Base-by-base conservation (phyloP, 2,329 filamentous ascomycete species). In the Arthrobotrys sphaeroides region DNA sequence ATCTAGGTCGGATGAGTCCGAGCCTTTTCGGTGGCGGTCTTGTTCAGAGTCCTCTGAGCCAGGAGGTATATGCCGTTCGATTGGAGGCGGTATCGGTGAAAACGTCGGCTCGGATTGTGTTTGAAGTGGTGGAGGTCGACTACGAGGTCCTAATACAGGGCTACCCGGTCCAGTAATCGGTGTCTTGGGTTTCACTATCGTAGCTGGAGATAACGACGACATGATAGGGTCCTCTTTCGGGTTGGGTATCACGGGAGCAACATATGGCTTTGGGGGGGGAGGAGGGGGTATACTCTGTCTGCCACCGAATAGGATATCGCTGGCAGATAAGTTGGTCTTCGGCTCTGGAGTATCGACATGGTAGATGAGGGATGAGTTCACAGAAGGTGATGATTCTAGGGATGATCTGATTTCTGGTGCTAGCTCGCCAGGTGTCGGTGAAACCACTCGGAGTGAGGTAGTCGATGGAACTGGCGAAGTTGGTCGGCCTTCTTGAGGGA, bases 271-370 rank as follows among this genome's bases (percentile, higher is more conserved):
- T 13, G 70, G 70, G 24, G 70, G 70, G 49, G 70, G 70, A 13
- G 62, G 70, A 55, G 70, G 70, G n/a, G 70, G 70, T 45, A 74
- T 74, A 57, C 64, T 74, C 43, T 74, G 53, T 53, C 62, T 61
- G 24, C 70, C 70, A n/a, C 70, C 70, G 22, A 74, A 67, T 18
- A 74, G 38, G 2, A 74, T 74, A 43, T 74, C 70, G 31, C 38
- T 68, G n/a, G 70, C 70, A 40, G 70, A 74, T 40, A 74, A 31
- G 31, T 74, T 74, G n/a, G 70, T 74, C 42, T 74, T 74, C 16
- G 70, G 70, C 49, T 74, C 70, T 26, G 62, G 51, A 2, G 45
- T 67, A 20, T 74, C 70, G 61, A 68, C 55, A 57, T 68, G 62
- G 24, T 62, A 64, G 6, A 68, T 47, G 12, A 47, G 33, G 22